These are phyloP conservation scores for Thuja plicata DNA, from an alignment of 83 land plant species.

Conservation along the genomic window DNA sequence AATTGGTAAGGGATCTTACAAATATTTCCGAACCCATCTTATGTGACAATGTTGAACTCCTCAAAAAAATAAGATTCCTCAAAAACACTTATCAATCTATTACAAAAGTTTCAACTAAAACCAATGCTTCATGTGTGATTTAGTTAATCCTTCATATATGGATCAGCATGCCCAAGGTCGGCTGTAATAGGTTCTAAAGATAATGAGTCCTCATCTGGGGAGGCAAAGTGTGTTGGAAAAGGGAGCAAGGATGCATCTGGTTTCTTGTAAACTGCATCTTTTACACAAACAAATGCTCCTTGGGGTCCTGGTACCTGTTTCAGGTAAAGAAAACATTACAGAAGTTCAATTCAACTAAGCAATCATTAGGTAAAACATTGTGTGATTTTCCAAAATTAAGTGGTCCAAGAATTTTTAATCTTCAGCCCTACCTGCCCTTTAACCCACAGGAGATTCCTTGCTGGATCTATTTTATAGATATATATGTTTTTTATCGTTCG, in stretches of 20 bases:
- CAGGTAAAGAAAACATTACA: not conserved
- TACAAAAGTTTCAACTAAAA: not conserved
- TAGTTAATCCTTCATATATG: slow-evolving; percentile 51
- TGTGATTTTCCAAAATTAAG: not conserved
- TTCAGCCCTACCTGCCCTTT: slow-evolving; percentile 73
- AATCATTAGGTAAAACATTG: not conserved
- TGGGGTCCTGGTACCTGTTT: slow-evolving; percentile 92
- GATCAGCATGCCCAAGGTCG: slow-evolving; percentile 87
- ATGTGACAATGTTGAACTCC: not conserved
- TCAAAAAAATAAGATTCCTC: not conserved
- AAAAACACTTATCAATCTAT: not conserved
- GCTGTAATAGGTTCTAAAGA: slow-evolving; percentile 68
- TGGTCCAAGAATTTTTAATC: not conserved
- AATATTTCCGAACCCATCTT: not conserved
- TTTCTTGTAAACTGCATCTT: slow-evolving; percentile 83
- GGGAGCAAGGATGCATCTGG: slow-evolving; percentile 75
- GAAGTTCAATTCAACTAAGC: not conserved
- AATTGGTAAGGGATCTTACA: not conserved
- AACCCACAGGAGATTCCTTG: slow-evolving; percentile 90
- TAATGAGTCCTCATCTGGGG: slow-evolving; percentile 62
- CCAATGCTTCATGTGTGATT: not conserved
- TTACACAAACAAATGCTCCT: slow-evolving; percentile 86
- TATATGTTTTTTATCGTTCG: slow-evolving; percentile 89
- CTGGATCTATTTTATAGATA: slow-evolving; percentile 94
- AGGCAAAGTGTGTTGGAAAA: slow-evolving; percentile 78